phyloP scores from a whole-genome alignment of 495 filamentous ascomycete genomes.

The Pseudoneurospora amorphoporcata region DNA sequence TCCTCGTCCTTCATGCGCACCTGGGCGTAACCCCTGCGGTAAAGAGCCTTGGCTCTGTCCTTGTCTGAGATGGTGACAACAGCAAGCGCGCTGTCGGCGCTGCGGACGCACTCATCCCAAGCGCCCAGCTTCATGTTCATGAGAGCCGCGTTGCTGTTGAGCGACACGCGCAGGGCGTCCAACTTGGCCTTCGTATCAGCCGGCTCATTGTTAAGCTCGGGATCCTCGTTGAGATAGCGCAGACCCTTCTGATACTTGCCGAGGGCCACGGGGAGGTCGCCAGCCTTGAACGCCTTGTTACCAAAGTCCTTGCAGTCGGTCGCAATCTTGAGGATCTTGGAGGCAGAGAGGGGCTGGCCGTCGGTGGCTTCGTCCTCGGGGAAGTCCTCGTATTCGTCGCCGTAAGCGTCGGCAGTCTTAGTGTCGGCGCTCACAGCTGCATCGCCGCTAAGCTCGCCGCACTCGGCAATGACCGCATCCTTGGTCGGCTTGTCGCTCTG shows the following conservation, averaged over 20 bases:
- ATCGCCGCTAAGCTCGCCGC: slow-evolving; percentile 69
- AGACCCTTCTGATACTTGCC: slow-evolving; percentile 98
- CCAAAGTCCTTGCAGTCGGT: slow-evolving; percentile 84
- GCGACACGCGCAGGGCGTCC: slow-evolving; percentile 44
- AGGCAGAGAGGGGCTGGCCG: slow-evolving; percentile 40
- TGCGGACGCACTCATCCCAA: slow-evolving; percentile 56
- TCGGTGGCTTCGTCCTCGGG: slow-evolving; percentile 65
- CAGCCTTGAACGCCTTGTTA: slow-evolving; percentile 80
- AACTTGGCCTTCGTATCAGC: slow-evolving; percentile 56
- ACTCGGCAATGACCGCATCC: slow-evolving; percentile 69
- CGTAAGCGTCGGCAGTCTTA: slow-evolving; percentile 63
- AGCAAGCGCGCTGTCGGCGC: slow-evolving; percentile 64
- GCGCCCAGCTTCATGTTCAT: slow-evolving; percentile 69
- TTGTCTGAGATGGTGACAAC: slow-evolving; percentile 53
- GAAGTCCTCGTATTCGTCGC: slow-evolving; percentile 93
- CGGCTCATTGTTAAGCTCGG: slow-evolving; percentile 58
- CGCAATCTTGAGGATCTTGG: slow-evolving; percentile 66
- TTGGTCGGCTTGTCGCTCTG: slow-evolving; percentile 67
- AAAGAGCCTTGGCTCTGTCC: slow-evolving; percentile 83
- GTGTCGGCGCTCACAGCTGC: slow-evolving; percentile 52
- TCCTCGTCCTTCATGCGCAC: slow-evolving; percentile 79
- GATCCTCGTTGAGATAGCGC: slow-evolving; percentile 86
- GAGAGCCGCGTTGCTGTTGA: slow-evolving; percentile 32
- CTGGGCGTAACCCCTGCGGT: slow-evolving; percentile 66
- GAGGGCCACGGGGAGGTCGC: slow-evolving; percentile 58